Conservation (phyloP, 2,329 filamentous ascomycete species). For the Colletotrichum shisoi region DNA sequence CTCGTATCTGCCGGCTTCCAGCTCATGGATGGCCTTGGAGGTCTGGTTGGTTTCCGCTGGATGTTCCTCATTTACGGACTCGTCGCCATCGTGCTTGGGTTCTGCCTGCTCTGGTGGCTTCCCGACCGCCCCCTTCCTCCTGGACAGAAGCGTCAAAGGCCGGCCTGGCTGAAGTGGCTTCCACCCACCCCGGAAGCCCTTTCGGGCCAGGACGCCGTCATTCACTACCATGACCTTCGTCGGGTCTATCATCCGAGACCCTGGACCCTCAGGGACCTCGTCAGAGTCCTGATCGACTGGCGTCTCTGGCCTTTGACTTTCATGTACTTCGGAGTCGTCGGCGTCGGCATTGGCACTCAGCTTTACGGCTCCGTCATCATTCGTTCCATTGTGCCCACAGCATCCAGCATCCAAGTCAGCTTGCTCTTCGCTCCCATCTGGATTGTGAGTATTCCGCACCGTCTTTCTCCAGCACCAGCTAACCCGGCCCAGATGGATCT, state of each 20-base stretch:
- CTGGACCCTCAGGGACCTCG: constrained; percentile 77
- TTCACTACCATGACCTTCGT: constrained; percentile 84
- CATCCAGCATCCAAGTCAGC: constrained; percentile 78
- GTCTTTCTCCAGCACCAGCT: constrained; percentile 19
- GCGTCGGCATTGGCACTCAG: constrained; percentile 89
- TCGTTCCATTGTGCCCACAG: constrained; percentile 73
- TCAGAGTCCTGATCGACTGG: constrained; percentile 80
- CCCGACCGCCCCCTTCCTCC: constrained; percentile 82
- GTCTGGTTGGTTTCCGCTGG: constrained; percentile 84
- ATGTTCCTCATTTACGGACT: constrained; percentile 92
- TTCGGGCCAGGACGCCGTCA: constrained; percentile 75
- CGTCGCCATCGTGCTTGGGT: constrained; percentile 73
- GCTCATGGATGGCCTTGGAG: constrained; percentile 80
- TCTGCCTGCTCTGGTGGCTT: constrained; percentile 85
- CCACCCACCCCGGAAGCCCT: constrained; percentile 75
- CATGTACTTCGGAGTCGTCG: constrained; percentile 96
- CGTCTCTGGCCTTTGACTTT: constrained; percentile 83
- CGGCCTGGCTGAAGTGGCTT: constrained; percentile 68
- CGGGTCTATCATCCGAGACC: constrained; percentile 78
- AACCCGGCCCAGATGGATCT: constrained; percentile 71
- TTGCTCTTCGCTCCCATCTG: constrained; percentile 90
- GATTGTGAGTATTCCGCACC: constrained; percentile 68
- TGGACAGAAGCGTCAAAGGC: constrained; percentile 64
- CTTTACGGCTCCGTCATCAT: constrained; percentile 90
- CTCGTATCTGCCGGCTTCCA: constrained; percentile 92